Evolutionary conservation across 2,329 filamentous ascomycete species (phyloP), one percentile per base, ranked within the genome.

Genomic region (Akanthomyces dipterigenus): DNA sequence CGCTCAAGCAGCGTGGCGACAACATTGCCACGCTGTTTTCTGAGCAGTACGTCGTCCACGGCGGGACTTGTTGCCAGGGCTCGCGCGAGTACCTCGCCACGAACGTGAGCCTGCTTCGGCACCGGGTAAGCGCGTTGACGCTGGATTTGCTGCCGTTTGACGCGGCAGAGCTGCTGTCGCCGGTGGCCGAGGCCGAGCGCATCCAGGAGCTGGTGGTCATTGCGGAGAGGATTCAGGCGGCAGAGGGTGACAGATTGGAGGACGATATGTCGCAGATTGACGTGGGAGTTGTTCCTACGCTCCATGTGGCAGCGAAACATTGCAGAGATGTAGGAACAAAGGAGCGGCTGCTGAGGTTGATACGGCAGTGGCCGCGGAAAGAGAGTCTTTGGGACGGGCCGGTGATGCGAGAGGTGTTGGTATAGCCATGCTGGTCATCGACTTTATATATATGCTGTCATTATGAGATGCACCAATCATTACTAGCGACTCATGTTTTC

Each of bases 361-460:
- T 65, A 34, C 61, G 38, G 8, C 59, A 58, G 24, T 66, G 65
- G 65, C 65, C 64, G 1, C 53, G 57, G 48, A 59, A 54, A 20
- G 65, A 65, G 53, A 63, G 64, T 40, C 38, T 66, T n/a, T 66
- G 65, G 65, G 65, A 66, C 26, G 64, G 65, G 16, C 63, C 65
- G 20, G 59, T 50, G n/a, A 46, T 67, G 42, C 61, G 65, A 31
- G 55, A 28, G 18, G 20, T 62, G 49, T 16, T 24, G 34, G 22
- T 46, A 1, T 28, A 43, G 5, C 45, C 43, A 36, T n/a, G 50
- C 9, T n/a, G 12, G 9, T 2, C 14, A 16, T 8, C 31, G 5
- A 3, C 31, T 16, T 16, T 16, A 38, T 38, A 5, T 3, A 38
- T 7, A 34, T 34, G 31, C 3, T 9, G 28, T 31, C 28, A 8